Conservation (phyloP, 169 alveolate species). For the Plasmodium gallinaceum region DNA sequence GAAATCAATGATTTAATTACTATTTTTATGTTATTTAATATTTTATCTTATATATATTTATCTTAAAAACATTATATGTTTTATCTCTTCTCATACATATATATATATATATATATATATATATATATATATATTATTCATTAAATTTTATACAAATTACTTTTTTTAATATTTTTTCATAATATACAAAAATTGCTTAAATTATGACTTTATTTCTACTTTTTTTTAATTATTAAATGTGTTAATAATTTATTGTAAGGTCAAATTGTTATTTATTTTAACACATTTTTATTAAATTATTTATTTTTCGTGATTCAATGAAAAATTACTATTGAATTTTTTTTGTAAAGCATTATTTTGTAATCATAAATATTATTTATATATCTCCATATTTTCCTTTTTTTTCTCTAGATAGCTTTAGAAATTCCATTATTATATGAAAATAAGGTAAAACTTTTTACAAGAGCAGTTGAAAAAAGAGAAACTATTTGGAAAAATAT, state of each 20-base stretch:
- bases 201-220: no score
- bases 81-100: background rate
- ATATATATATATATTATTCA: background rate
- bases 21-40: background rate
- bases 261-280: no score
- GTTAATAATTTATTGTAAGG: no score
- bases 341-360: no score
- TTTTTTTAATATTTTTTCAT: no score
- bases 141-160: no score
- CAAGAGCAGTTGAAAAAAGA: constrained; percentile 52
- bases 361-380: background rate
- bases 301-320: no score
- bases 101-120: background rate
- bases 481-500: constrained; percentile 65
- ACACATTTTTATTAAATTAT: no score
- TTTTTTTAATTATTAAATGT: no score
- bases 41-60: background rate
- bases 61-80: background rate
- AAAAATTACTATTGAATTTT: no score
- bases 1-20: background rate
- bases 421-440: constrained; percentile 66
- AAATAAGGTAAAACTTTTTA: constrained; percentile 55
- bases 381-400: background rate
- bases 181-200: no score
- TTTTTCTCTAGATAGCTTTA: constrained; percentile 30